phyloP scores from a whole-genome alignment of 1,284 basidiomycete genomes.

The Pseudozyma tsukubaensis region DNA sequence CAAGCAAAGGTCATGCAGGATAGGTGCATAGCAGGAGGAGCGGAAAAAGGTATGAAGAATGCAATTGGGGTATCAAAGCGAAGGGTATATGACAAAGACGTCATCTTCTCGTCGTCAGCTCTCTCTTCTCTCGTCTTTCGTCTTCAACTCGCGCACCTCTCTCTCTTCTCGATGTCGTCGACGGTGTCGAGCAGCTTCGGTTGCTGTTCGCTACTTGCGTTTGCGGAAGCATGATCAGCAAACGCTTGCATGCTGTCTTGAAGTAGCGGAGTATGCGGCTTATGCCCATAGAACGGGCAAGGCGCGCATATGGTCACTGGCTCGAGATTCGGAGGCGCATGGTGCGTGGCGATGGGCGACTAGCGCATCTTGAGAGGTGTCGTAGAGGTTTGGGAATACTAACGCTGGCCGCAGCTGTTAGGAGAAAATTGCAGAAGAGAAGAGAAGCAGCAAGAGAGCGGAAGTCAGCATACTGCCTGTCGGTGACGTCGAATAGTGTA shows the following conservation, averaged over 20 bases:
- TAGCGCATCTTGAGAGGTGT: slow-evolving; percentile 6
- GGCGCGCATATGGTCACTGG: background rate
- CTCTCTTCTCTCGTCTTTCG: slow-evolving; percentile 37
- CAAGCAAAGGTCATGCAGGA: background rate
- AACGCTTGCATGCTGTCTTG: background rate
- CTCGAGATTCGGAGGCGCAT: background rate
- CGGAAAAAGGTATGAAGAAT: slow-evolving; percentile 14
- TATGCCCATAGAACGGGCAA: too few species aligned
- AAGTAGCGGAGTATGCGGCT: too few species aligned
- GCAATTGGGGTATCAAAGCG: slow-evolving; percentile 48
- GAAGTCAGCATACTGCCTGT: slow-evolving; percentile 2
- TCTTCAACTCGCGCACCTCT: slow-evolving; percentile 33
- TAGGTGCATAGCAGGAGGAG: background rate
- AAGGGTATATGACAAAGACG: slow-evolving; percentile 49
- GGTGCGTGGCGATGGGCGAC: too few species aligned
- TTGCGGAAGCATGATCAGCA: background rate
- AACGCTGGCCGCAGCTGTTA: slow-evolving; percentile 58
- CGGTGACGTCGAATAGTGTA: background rate
- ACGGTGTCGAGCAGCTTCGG: background rate
- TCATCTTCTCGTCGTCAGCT: slow-evolving; percentile 55
- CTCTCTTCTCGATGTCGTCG: slow-evolving; percentile 2
- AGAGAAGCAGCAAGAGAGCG: background rate
- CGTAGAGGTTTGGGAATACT: slow-evolving; percentile 29
- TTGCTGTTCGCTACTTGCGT: background rate
- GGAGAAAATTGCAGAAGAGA: slow-evolving; percentile 4